Base-by-base conservation (phyloP, 352 stramenopile genomes). In the Phytophthora litchii region DNA sequence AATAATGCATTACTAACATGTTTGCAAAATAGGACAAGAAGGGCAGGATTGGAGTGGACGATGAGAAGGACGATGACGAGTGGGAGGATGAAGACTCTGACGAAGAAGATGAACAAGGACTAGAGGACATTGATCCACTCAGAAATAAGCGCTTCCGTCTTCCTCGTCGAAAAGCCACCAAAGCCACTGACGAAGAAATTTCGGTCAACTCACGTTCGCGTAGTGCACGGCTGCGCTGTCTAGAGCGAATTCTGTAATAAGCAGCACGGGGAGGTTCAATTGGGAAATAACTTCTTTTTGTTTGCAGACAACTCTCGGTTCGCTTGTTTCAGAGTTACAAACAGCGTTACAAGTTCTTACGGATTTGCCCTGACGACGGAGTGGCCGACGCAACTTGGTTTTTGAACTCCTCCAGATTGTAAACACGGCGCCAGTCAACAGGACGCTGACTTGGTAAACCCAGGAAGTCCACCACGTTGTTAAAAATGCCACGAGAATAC, bases 211-310 rank as follows among this genome's bases (percentile, higher is more conserved):
- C 80, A 5, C 82, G 85, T 17, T 80, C 80, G 1, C 75, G 85
- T 36, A 91, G 83, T 48, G 85, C 85, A 43, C 77, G 83, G 21
- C 53, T 94, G 61, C 85, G 85, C 21, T 92, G 80, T 64, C 59
- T 92, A n/a, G 80, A 89, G 46, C 76, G 80, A 3, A 64, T 83
- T 13, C 34, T 64, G 35, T 89, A 74, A 66, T 14, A 13, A 38
- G 17, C n/a, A 47, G 25, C 21, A 4, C 29, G 14, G 0, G 44
- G 3, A 17, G 19, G 38, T 27, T 31, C 40, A 14, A 12, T 1
- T 10, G 13, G 11, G n/a, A 36, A 21, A 36, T 12, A 21, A 11
- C 6, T n/a, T 27, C 23, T 3, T 47, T 19, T 16, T 47, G 14
- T 47, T 47, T 47, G 34, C 34, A 13, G 34, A 40, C 13, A 4